phyloP scores from a whole-genome alignment of 805 yeast genomes.

The Starmerella ratchasimensis region DNA sequence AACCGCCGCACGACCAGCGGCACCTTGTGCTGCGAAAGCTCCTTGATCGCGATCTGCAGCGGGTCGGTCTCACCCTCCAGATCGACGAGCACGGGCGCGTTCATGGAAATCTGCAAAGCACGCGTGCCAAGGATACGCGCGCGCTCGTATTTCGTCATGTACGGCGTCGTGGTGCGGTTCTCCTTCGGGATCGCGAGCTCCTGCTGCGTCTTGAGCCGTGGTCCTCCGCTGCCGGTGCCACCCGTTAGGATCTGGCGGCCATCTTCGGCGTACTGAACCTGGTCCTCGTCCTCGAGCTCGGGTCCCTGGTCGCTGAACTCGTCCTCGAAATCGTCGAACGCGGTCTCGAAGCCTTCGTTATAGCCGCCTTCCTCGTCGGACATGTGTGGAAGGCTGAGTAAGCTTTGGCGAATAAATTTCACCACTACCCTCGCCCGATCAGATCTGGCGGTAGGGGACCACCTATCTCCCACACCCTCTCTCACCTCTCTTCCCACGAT shows the following conservation, averaged over 20 bases:
- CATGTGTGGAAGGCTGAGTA: too few species aligned
- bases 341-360: constrained; percentile 45
- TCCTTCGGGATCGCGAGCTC: constrained; percentile 84
- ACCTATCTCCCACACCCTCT: too few species aligned
- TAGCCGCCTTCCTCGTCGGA: constrained; percentile 38
- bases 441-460: constrained; percentile 4
- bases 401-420: background rate
- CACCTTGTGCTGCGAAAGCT: constrained; percentile 82
- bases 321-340: constrained; percentile 58
- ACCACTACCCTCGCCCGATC: too few species aligned
- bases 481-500: too few species aligned
- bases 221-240: constrained; percentile 28
- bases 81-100: constrained; percentile 96
- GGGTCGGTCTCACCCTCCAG: constrained; percentile 99
- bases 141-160: constrained; percentile 97
- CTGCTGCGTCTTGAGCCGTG: constrained; percentile 48
- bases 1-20: constrained; percentile 93
- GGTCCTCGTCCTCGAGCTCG: constrained; percentile 30
- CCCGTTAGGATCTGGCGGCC: constrained; percentile 63
- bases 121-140: constrained; percentile 96
- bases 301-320: constrained; percentile 66
- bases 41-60: constrained; percentile 93
- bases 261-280: constrained; percentile 38
- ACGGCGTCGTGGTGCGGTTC: constrained; percentile 87
- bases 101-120: constrained; percentile 93